Conservation (phyloP, 805 yeast genomes). For the Jamesozyma spencerorum region DNA sequence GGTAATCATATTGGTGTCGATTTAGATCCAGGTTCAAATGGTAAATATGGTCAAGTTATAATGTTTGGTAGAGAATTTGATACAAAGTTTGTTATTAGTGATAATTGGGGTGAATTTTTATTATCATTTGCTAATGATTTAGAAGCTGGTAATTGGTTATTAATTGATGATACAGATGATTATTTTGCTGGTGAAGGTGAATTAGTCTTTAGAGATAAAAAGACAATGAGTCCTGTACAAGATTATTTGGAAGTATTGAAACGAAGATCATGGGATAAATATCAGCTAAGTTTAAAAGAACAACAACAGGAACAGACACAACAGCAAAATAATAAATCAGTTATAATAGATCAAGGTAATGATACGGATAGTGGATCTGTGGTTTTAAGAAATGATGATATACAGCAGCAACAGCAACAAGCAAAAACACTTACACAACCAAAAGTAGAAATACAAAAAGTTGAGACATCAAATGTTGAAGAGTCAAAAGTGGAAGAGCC, state of each 20-base stretch:
- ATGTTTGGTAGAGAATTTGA: constrained; percentile 92
- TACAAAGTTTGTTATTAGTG: constrained; percentile 76
- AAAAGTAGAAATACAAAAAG: constrained; percentile 2
- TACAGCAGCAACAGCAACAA: background rate
- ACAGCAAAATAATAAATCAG: background rate
- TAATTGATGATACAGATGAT: constrained; percentile 59
- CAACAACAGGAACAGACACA: constrained; percentile 5
- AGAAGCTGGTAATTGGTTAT: constrained; percentile 70
- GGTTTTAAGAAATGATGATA: background rate
- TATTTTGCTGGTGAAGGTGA: constrained; percentile 67
- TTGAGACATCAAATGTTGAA: constrained; percentile 5
- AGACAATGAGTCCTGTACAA: constrained; percentile 38
- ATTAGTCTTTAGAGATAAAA: constrained; percentile 56
- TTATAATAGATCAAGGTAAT: background rate
- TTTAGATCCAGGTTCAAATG: constrained; percentile 69
- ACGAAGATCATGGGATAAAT: constrained; percentile 23
- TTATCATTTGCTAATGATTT: constrained; percentile 77
- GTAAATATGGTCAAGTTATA: constrained; percentile 85
- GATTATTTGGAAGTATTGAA: constrained; percentile 35
- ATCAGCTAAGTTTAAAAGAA: constrained; percentile 4
- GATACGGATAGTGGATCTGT: constrained; percentile 6
- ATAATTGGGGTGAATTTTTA: constrained; percentile 83
- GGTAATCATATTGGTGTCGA: constrained; percentile 93
- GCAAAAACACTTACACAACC: background rate
- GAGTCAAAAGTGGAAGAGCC: constrained; percentile 1